Evolutionary conservation across 2,329 filamentous ascomycete species (phyloP), one percentile per base, ranked within the genome.

Genomic region (Davidsoniella eucalypti): DNA sequence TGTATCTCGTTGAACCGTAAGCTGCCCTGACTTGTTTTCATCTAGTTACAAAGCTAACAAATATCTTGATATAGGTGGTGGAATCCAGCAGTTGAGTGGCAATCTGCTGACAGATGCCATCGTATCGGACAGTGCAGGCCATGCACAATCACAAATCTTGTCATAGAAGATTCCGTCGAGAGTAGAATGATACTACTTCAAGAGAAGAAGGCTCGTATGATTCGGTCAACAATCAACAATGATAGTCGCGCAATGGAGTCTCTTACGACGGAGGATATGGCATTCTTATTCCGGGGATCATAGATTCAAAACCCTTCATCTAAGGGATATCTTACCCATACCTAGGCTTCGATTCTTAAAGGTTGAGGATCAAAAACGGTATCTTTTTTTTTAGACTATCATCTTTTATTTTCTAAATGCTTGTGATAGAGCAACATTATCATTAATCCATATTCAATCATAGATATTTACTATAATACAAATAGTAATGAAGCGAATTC

Each of bases 81-180:
- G 92, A 96, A 96, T 58, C 92, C 92, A n/a, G 88, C 88, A n/a
- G 90, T 90, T 0, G 92, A 98, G 67, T 98, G 92, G 92, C 92
- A 98, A 66, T 92, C 84, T 54, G 92, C 92, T 2, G 92, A 98
- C 63, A 77, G 85, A 56, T 87, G 84, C 61, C 92, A 96, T 66
- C 87, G 92, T 51, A 98, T 96, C 57, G 92, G 92, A 29, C 92
- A 98, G 68, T 85, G 81, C 44, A 83, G 92, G 6, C 90, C 90
- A 25, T 96, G 92, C 62, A 86, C 86, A 36, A 94, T 98, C 58
- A 96, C 88, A 1, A 80, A 92, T 25, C 76, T 98, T 9, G 93
- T 87, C 61, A 95, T 98, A 55, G 90, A 98, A 63, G 92, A 98
- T 62, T 94, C 86, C 1, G 90, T 98, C 25, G 92, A 98, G 68